These are phyloP conservation scores for Kwoniella bestiolae DNA, from an alignment of 768 basidiomycete genomes.

Conservation along the genomic window DNA sequence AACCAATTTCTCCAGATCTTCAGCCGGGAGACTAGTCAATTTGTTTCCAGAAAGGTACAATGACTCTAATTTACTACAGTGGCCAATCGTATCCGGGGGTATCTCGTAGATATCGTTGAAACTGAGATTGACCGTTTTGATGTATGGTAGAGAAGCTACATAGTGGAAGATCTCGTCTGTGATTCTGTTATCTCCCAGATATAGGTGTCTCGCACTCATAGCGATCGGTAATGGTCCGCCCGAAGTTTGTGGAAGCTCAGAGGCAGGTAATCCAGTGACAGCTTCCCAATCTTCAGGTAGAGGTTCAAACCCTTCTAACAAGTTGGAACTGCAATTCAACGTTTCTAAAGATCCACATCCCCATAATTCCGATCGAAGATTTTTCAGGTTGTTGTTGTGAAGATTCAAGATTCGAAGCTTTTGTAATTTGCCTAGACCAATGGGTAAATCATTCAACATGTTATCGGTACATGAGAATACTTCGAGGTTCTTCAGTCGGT, in stretches of 20 bases:
- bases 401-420: slow-evolving; percentile 77
- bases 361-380: slow-evolving; percentile 80
- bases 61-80: slow-evolving; percentile 72
- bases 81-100: slow-evolving; percentile 74
- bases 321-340: slow-evolving; percentile 88
- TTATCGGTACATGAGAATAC: slow-evolving; percentile 89
- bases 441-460: slow-evolving; percentile 74
- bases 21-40: slow-evolving; percentile 82
- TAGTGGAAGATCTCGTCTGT: slow-evolving; percentile 77
- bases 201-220: slow-evolving; percentile 73
- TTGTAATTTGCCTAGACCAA: slow-evolving; percentile 73
- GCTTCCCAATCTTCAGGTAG: slow-evolving; percentile 61
- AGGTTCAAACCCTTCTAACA: slow-evolving; percentile 73
- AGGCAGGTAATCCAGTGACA: slow-evolving; percentile 26
- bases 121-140: slow-evolving; percentile 83
- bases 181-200: slow-evolving; percentile 86
- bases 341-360: slow-evolving; percentile 71
- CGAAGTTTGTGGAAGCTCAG: background rate
- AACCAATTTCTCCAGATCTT: slow-evolving; percentile 76
- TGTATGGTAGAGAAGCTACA: slow-evolving; percentile 73
- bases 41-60: slow-evolving; percentile 96
- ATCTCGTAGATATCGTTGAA: slow-evolving; percentile 94
- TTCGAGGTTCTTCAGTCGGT: slow-evolving; percentile 71
- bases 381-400: slow-evolving; percentile 85
- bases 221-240: slow-evolving; percentile 64